Base-by-base conservation (phyloP, 139 green algal genomes). In the Picochlorum sp. region DNA sequence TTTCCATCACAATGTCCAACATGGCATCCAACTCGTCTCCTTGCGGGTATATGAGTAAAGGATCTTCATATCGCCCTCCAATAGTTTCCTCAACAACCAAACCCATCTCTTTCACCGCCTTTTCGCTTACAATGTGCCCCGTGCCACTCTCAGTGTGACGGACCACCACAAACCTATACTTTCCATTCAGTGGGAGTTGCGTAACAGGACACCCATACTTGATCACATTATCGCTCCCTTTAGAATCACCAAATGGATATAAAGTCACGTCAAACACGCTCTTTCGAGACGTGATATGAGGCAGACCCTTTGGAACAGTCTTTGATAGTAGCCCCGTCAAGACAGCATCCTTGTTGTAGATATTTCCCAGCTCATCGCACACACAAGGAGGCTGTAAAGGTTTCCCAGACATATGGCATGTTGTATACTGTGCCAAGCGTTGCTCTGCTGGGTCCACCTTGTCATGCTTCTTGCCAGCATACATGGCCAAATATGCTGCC, bases 401-500 rank as follows among this genome's bases (percentile, higher is more conserved):
- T 67, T 89, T 83, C 18, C 82, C 80, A 37, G 77, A 86, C 16
- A 95, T 71, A 9, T 79, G 72, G 72, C 90, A 96, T 4, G 66
- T 75, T 2, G 83, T 95, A 79, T 79, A 92, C 34, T 58, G 65
- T 0, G 85, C 86, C 6, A 88, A 69, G 32, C 73, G 68, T 67
- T 82, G 81, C 68, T 90, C 83, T 24, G 71, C 68, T 1, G 86
- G 86, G 62, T 95, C 84, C 0, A 89, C 82, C 76, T 93, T 92
- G 37, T 85, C 85, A 7, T 68, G 61, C 51, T 92, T 92, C 54
- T 85, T 86, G 0, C 66, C 66, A 30, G 72, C 52, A 62, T 95
- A 96, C 90, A 96, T 96, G 73, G 94, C 87, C 55, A 96, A 69
- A 68, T 90, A 96, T 56, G 77, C 84, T 14, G 74, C 81, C 4